Evolutionary conservation across 1,284 basidiomycete species (phyloP), one percentile per base, ranked within the genome.

Genomic region (Ganoderma leucocontextum): DNA sequence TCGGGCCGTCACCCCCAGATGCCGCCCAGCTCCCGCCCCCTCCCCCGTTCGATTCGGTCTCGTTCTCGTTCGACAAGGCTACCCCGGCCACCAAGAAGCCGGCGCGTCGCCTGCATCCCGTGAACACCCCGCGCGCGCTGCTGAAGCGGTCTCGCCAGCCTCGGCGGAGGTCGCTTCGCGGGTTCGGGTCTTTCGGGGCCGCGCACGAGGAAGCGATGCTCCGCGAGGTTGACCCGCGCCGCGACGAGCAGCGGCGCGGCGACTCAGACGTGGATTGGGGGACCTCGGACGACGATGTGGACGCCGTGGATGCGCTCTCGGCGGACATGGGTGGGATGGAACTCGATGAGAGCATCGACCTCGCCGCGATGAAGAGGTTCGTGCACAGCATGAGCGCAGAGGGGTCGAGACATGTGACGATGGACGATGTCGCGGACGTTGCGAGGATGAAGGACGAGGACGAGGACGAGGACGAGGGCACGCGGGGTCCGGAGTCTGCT

Each of bases 261-360:
- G 91, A 92, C 77, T 91, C 90, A 19, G 92, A 93, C 78, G 71
- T 93, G 39, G 89, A 93, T 64, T 93, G 91, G 90, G 91, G 91
- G 1, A 86, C 86, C 63, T 84, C 81, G 4, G 91, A 92, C 77
- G 75, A 76, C 19, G 77, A 73, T 6, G 91, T 91, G 77, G 75
- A 75, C 19, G 77, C 75, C 41, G 77, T 81, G 33, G 82, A 83
- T 8, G 78, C 74, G 72, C 71, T 78, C 74, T 83, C 74, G 71
- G 82, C 73, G 75, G 82, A 74, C 7, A 61, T 81, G 4, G 84
- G 77, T 12, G 84, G 77, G 10, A 93, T 93, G 91, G 83, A 86
- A 5, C 75, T 92, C 36, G 91, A 92, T 74, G 80, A 81, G 0
- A 87, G 85, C 5, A 62, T 87, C 19, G 82, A 85, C 69, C 39